Base-by-base conservation (phyloP, 371 early-diverging fungal genomes). In the Dinochytrium kinnereticum region DNA sequence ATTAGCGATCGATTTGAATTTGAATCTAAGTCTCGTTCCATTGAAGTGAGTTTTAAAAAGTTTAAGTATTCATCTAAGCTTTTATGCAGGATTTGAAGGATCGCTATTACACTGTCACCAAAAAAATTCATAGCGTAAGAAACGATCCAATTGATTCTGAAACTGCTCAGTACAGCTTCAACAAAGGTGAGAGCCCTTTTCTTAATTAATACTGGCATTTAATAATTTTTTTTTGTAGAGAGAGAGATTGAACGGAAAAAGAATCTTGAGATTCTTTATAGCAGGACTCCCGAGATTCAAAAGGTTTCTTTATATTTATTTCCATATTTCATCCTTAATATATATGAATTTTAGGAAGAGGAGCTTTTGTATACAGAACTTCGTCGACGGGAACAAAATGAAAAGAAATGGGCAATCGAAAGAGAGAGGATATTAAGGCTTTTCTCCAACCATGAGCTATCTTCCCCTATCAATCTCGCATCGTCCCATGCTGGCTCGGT, bases 181-280 rank as follows among this genome's bases (percentile, higher is more conserved):
- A 90, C 78, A 90, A 90, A 78, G 69, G 74, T 59, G 83, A 73
- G 69, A n/a, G n/a, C n/a, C n/a, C n/a, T 31, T 30, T 57, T 5
- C 3, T 50, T 7, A 39, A 37, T 53, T 44, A 61, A 17, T 37
- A 59, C 21, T n/a, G n/a, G n/a, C n/a, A n/a, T n/a, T n/a, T n/a
- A n/a, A 13, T 64, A 17, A 34, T 65, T 50, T 30, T 39, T 37
- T 30, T 7, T 33, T 34, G 26, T 19, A 75, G 70, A 51, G 17
- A 85, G 85, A 51, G 96, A 96, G 80, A 76, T 87, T 13, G 92
- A 93, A 73, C 82, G 97, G 31, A 96, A 96, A 78, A 85, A 88
- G 74, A 89, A 92, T 21, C 84, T 96, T 7, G 88, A 86, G 28
- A 80, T 82, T 17, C 78, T 97, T 44, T 91, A 90, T 70, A 82